A percentile compares a stretch with the other conserved stretches of the same genome.
These are phyloP conservation scores for Platanus orientalis DNA, from an alignment of 164 flowering plant species.

Conservation along the genomic window DNA sequence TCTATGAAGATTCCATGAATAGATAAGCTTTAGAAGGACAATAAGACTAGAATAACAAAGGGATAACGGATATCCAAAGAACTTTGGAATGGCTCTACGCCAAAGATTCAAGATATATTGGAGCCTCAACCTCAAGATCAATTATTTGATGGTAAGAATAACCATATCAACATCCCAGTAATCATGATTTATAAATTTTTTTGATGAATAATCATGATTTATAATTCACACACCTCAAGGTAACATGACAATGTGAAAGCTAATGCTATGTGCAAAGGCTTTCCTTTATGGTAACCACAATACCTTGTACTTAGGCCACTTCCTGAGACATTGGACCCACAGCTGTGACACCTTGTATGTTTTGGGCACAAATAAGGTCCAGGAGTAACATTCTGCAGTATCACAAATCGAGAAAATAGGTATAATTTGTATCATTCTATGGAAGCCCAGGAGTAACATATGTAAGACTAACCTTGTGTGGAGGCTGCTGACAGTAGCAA, in stretches of 20 bases:
- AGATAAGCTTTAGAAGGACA: too few relatives aligned
- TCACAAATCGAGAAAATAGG: background rate
- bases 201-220: background rate
- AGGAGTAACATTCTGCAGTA: slow-evolving; percentile 69
- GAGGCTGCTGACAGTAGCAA: slow-evolving; percentile 97
- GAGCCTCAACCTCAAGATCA: too few relatives aligned
- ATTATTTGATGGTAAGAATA: background rate
- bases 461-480: slow-evolving; percentile 71
- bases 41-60: too few relatives aligned
- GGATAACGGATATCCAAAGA: too few relatives aligned
- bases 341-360: slow-evolving; percentile 97
- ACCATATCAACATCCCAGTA: background rate
- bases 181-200: too few relatives aligned
- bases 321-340: slow-evolving; percentile 92
- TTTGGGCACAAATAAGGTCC: slow-evolving; percentile 95
- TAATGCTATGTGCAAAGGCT: background rate
- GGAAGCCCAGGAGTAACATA: slow-evolving; percentile 5
- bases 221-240: background rate
- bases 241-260: background rate
- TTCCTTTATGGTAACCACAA: background rate
- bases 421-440: background rate
- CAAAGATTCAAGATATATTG: too few relatives aligned
- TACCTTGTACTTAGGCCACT: slow-evolving; percentile 95
- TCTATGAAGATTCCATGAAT: too few relatives aligned
- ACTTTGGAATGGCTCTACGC: too few relatives aligned